Conservation (phyloP, 805 yeast genomes). For the Saccharomycopsis oosterbeekiorum region DNA sequence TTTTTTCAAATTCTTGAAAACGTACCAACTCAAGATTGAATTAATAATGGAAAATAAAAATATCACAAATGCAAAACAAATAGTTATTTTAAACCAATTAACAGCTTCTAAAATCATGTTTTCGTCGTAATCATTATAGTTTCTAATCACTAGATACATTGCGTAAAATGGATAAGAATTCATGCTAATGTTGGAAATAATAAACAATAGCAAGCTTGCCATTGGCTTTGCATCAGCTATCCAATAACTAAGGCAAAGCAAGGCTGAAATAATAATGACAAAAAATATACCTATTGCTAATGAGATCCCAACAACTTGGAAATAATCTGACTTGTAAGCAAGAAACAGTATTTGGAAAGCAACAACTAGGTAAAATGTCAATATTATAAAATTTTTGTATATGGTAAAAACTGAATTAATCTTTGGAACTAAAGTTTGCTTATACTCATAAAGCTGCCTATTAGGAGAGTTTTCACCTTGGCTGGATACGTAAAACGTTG, state of each 20-base stretch:
- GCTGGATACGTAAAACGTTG: neutral
- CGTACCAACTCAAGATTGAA: neutral
- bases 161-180: neutral
- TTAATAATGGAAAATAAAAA: neutral
- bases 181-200: neutral
- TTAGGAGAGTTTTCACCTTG: neutral
- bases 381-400: neutral
- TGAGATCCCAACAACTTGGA: neutral
- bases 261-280: neutral
- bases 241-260: neutral
- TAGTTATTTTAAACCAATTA: neutral
- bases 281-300: neutral
- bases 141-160: neutral
- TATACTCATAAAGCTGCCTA: neutral
- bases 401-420: neutral
- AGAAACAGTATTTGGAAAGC: conserved; percentile 9
- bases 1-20: neutral
- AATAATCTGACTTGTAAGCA: neutral
- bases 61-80: neutral
- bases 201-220: neutral
- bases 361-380: conserved; percentile 1
- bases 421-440: neutral
- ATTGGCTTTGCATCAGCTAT: neutral
- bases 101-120: neutral
- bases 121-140: neutral